Evolutionary conservation across 2,329 filamentous ascomycete genomes (phyloP).

Genomic region (Cryphonectria naterciae): DNA sequence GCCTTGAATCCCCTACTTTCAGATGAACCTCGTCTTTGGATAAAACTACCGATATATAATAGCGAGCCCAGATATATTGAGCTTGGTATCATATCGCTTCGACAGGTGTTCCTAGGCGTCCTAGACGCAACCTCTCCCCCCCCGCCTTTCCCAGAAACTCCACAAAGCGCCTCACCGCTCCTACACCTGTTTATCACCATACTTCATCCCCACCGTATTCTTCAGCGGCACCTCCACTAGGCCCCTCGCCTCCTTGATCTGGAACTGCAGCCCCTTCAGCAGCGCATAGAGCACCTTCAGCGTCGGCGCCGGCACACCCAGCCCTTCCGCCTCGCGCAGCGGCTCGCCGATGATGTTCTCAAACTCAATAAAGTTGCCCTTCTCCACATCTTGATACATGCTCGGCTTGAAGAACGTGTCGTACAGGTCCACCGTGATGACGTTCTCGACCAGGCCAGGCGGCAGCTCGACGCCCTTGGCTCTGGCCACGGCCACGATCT

Average conservation of each 20-base stretch:
- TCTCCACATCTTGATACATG: conserved; percentile 57
- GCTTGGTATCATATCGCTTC: not conserved
- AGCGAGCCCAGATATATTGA: too few relatives aligned
- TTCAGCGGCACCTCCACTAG: conserved; percentile 35
- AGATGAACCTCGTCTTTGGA: too few relatives aligned
- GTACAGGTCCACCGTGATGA: conserved; percentile 53
- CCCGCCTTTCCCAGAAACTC: not conserved
- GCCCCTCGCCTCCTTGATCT: conserved; percentile 49
- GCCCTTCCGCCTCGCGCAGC: conserved; percentile 52
- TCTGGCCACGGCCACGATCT: conserved; percentile 51
- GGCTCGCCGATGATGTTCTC: conserved; percentile 62
- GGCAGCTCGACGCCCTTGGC: conserved; percentile 49
- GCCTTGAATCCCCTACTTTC: too few relatives aligned
- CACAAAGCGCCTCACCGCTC: conserved; percentile 6
- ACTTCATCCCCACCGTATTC: conserved; percentile 29
- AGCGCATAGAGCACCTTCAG: conserved; percentile 53
- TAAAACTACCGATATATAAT: too few relatives aligned
- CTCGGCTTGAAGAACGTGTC: conserved; percentile 55
- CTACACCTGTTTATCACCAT: conserved; percentile 29
- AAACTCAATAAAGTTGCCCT: conserved; percentile 59
- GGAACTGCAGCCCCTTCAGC: conserved; percentile 52
- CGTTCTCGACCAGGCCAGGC: conserved; percentile 46
- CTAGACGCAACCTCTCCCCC: not conserved
- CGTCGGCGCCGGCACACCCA: conserved; percentile 54
- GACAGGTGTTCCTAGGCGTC: not conserved